A percentile compares a stretch with the other conserved stretches of the same genome.
phyloP scores from a whole-genome alignment of 148 eudicot species.

The Rhododendron kiyosumense region DNA sequence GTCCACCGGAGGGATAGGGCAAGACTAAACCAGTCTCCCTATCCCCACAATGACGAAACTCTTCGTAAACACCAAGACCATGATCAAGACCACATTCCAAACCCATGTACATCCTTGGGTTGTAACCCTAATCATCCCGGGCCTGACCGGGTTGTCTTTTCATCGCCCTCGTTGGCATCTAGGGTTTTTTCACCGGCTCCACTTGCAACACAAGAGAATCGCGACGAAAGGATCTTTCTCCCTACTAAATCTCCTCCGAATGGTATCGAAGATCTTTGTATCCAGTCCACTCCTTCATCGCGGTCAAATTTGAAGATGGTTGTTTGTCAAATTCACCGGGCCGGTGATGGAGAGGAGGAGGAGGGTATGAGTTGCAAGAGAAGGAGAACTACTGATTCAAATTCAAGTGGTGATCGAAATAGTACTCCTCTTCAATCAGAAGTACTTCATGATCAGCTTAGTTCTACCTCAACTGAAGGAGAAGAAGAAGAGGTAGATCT shows the following conservation, averaged over 20 bases:
- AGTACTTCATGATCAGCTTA: slow-evolving; percentile 11
- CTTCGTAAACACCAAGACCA: slow-evolving; percentile 1
- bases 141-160: slow-evolving; percentile 10
- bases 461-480: slow-evolving; percentile 14
- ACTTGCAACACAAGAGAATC: not conserved
- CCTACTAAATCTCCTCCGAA: slow-evolving; percentile 19
- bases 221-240: not conserved
- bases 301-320: slow-evolving; percentile 27
- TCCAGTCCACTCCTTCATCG: slow-evolving; percentile 1
- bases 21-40: slow-evolving; percentile 38
- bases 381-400: slow-evolving; percentile 26
- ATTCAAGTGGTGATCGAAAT: not conserved
- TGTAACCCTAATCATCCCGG: slow-evolving; percentile 22
- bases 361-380: slow-evolving; percentile 30
- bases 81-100: slow-evolving; percentile 10
- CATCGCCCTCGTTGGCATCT: slow-evolving; percentile 12
- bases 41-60: slow-evolving; percentile 1
- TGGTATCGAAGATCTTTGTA: not conserved
- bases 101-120: slow-evolving; percentile 10
- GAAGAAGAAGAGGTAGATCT: slow-evolving; percentile 52
- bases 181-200: slow-evolving; percentile 23
- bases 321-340: not conserved
- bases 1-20: slow-evolving; percentile 76
- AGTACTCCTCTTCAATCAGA: slow-evolving; percentile 8
- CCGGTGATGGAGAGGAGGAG: slow-evolving; percentile 13